Conservation (phyloP, 345 rosid species). For the Syzygium aqueum region DNA sequence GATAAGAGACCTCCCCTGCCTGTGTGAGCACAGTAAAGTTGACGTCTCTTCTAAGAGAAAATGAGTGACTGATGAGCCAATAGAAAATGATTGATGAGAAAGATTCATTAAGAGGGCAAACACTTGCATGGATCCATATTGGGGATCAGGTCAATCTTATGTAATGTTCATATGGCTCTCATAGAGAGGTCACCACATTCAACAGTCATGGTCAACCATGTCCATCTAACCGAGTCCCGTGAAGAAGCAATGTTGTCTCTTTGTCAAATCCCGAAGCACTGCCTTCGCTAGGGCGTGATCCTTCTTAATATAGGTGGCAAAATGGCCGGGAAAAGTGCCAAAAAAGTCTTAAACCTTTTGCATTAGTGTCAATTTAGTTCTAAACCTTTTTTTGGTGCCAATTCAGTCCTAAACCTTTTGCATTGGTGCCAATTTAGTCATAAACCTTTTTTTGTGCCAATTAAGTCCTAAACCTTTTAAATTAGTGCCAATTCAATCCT, state of each 20-base stretch:
- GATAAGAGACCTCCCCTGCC: not conserved
- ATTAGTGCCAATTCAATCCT: no score
- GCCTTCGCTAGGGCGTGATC: not conserved
- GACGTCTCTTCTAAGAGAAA: not conserved
- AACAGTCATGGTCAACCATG: no score
- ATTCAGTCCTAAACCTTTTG: no score
- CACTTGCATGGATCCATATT: not conserved
- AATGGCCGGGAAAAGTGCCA: no score
- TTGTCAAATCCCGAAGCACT: not conserved
- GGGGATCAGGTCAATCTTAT: not conserved
- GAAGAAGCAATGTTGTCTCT: not conserved
- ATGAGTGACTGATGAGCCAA: not conserved
- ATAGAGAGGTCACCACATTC: not conserved
- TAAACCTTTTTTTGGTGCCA: no score
- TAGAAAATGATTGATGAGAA: not conserved
- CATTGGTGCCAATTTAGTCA: no score
- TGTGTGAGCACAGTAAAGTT: not conserved
- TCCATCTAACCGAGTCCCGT: no score
- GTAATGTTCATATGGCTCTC: not conserved
- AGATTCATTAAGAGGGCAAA: not conserved
- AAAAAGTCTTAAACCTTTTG: no score
- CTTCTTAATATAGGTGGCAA: not conserved
- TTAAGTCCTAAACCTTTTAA: no score
- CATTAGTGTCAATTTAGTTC: no score
- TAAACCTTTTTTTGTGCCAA: no score